Conservation (phyloP, 2,329 filamentous ascomycete genomes). For the Neophaeococcomyces aloes region DNA sequence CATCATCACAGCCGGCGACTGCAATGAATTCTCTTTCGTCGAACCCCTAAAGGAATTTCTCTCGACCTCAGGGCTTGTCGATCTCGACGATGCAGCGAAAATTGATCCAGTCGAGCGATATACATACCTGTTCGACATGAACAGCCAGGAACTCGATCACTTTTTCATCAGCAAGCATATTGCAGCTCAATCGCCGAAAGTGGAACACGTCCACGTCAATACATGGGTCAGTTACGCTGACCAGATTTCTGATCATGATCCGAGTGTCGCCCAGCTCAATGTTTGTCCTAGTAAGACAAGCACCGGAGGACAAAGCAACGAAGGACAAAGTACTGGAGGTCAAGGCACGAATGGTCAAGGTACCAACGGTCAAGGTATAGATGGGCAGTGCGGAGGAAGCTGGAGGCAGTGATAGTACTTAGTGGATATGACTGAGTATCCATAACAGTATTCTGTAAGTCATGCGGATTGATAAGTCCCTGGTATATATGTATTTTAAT, state of each 20-base stretch:
- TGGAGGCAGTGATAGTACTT: too few species aligned
- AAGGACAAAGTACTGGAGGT: too few species aligned
- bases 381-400: too few species aligned
- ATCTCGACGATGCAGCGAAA: conserved; percentile 51
- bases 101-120: conserved; percentile 51
- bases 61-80: conserved; percentile 44
- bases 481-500: too few species aligned
- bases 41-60: conserved; percentile 48
- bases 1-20: conserved; percentile 56
- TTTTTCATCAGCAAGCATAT: conserved; percentile 53
- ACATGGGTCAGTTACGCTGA: conserved; percentile 52
- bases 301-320: too few species aligned
- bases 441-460: too few species aligned
- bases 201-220: conserved; percentile 60
- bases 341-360: too few species aligned
- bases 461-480: too few species aligned
- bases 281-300: too few species aligned
- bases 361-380: too few species aligned
- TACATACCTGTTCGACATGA: conserved; percentile 60
- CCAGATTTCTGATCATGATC: conserved; percentile 58
- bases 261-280: conserved; percentile 38
- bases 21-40: conserved; percentile 61
- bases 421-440: too few species aligned
- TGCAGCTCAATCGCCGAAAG: conserved; percentile 30
- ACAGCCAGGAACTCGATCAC: conserved; percentile 60